These are phyloP conservation scores for Plenodomus lindquistii DNA, from an alignment of 2,329 filamentous ascomycete genomes.

Conservation along the genomic window DNA sequence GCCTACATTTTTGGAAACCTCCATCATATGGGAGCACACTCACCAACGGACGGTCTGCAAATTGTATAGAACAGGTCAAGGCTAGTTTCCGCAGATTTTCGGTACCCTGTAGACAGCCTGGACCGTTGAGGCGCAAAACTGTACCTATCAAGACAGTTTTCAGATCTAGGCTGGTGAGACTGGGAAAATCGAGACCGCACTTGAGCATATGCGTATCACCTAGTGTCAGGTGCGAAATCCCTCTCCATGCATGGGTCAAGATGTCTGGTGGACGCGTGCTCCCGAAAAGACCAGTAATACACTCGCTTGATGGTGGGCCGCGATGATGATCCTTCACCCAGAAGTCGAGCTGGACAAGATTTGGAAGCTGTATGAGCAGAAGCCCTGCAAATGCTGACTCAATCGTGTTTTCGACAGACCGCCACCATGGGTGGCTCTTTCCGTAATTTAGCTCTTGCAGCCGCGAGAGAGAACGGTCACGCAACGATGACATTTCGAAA, in stretches of 20 bases:
- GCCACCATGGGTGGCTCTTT: slow-evolving; percentile 17
- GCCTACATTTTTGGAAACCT: background rate
- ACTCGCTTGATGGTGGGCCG: slow-evolving; percentile 20
- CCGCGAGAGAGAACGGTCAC: slow-evolving; percentile 10
- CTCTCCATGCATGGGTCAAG: slow-evolving; percentile 8
- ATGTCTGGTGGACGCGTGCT: slow-evolving; percentile 9
- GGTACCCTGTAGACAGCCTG: slow-evolving; percentile 21
- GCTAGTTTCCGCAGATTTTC: slow-evolving; percentile 15
- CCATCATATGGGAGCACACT: background rate
- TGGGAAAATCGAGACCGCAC: slow-evolving; percentile 15
- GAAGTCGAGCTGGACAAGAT: slow-evolving; percentile 21
- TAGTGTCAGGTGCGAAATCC: slow-evolving; percentile 14
- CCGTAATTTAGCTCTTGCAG: slow-evolving; percentile 14
- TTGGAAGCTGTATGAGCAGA: slow-evolving; percentile 22
- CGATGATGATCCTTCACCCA: slow-evolving; percentile 23
- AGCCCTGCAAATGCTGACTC: slow-evolving; percentile 29
- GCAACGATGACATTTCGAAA: slow-evolving; percentile 16
- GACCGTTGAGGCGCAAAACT: slow-evolving; percentile 25
- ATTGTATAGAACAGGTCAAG: slow-evolving; percentile 18
- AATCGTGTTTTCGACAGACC: slow-evolving; percentile 23
- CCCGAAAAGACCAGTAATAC: slow-evolving; percentile 25
- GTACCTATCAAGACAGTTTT: slow-evolving; percentile 19
- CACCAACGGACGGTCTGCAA: slow-evolving; percentile 18
- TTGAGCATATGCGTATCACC: slow-evolving; percentile 21
- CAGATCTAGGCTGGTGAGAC: slow-evolving; percentile 17